Conservation (phyloP, 2,329 filamentous ascomycete genomes). For the Lachnellula occidentalis region DNA sequence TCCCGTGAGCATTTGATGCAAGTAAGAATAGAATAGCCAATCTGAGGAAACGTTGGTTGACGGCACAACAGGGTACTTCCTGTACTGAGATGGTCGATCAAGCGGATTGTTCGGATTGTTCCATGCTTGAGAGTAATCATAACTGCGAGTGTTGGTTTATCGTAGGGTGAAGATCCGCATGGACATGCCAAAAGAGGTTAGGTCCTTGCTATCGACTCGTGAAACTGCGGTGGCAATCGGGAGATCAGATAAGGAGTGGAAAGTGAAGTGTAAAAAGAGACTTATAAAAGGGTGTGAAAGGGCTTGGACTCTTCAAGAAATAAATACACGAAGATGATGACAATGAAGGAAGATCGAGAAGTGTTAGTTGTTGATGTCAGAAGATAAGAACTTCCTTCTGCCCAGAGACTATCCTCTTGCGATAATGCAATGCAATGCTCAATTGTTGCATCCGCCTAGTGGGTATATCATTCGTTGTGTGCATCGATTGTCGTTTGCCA, state of each 20-base stretch:
- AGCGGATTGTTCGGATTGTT: neutral
- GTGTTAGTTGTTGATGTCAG: neutral
- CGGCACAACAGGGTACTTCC: slow-evolving; percentile 1
- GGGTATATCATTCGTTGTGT: slow-evolving; percentile 1
- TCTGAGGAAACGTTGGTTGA: neutral
- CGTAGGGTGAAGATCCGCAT: slow-evolving; percentile 14
- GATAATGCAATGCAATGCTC: slow-evolving; percentile 1
- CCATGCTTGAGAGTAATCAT: slow-evolving; percentile 4
- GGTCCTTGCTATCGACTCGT: neutral
- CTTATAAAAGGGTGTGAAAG: neutral
- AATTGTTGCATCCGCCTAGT: slow-evolving; percentile 7
- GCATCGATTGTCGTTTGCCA: slow-evolving; percentile 4
- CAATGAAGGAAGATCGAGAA: too few relatives aligned
- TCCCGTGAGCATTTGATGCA: neutral
- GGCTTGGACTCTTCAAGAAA: neutral
- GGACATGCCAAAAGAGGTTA: slow-evolving; percentile 11
- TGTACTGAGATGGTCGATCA: neutral
- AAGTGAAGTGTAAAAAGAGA: neutral
- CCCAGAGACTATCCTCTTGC: neutral
- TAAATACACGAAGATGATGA: too few relatives aligned
- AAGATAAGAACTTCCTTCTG: slow-evolving; percentile 2
- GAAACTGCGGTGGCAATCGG: neutral
- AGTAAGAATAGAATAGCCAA: slow-evolving; percentile 2
- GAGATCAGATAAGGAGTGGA: too few relatives aligned
- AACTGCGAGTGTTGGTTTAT: slow-evolving; percentile 4